Evolutionary conservation across 2,329 filamentous ascomycete genomes (phyloP).

Genomic region (Xylariaceae sp.): DNA sequence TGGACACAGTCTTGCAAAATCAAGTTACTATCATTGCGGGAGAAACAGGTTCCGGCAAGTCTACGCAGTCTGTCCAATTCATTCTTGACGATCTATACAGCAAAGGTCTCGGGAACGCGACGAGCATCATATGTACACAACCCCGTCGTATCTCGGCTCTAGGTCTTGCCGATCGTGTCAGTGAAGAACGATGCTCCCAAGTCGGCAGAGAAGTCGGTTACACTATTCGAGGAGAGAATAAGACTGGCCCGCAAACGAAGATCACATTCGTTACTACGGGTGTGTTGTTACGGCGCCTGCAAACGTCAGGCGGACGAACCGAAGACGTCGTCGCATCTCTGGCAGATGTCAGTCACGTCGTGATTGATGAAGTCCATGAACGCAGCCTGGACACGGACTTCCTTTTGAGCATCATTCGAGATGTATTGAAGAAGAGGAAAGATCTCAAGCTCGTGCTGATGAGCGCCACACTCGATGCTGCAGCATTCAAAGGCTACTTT

Average conservation of each 20-base stretch:
- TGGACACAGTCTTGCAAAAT: conserved; percentile 69
- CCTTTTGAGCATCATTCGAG: conserved; percentile 78
- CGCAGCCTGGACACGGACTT: conserved; percentile 94
- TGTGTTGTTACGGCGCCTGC: conserved; percentile 85
- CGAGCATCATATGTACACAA: conserved; percentile 94
- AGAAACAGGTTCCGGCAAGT: conserved; percentile 96
- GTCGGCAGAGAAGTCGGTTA: conserved; percentile 91
- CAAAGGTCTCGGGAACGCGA: conserved; percentile 68
- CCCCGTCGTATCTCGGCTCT: conserved; percentile 92
- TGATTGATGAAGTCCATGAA: conserved; percentile 97
- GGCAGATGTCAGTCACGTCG: conserved; percentile 87
- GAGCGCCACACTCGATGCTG: conserved; percentile 91
- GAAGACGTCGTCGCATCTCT: conserved; percentile 79
- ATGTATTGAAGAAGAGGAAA: conserved; percentile 70
- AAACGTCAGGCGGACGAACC: conserved; percentile 77
- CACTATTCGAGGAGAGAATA: conserved; percentile 86
- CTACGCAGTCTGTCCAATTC: conserved; percentile 95
- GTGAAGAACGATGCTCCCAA: conserved; percentile 78
- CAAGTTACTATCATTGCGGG: conserved; percentile 96
- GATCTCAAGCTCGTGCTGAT: conserved; percentile 91
- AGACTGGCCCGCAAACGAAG: conserved; percentile 69
- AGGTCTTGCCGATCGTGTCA: conserved; percentile 89
- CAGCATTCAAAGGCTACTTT: conserved; percentile 84
- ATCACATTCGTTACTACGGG: conserved; percentile 96
- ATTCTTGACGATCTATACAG: conserved; percentile 87